Base-by-base conservation (phyloP, 805 yeast species). In the Kluyveromyces nonfermentans region DNA sequence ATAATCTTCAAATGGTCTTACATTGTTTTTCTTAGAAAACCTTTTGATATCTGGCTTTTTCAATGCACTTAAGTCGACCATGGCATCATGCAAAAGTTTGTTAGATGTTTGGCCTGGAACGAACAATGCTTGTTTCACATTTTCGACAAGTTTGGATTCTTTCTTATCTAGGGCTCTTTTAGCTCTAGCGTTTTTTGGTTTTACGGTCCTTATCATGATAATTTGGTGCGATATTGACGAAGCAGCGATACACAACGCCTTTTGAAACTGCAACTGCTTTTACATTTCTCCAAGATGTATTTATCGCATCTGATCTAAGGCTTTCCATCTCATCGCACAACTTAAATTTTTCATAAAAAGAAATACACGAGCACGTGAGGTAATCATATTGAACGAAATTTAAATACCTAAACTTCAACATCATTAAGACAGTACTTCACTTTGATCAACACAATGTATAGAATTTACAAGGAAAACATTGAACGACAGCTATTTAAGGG, bases 131-230 rank as follows among this genome's bases (percentile, higher is more conserved):
- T 79, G 75, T 66, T 93, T 93, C 49, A 82, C 79, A 64, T 93
- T 89, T 64, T 93, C 98, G 7, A 83, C 83, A 38, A 87, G 64
- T 67, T 88, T 90, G 42, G 97, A 78, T 56, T 88, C 96, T 55
- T 79, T 82, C 57, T 84, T 83, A 50, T 88, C 95, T 50, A 89
- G 62, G 6, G 96, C 97, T 66, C 98, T 80, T 70, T 93, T 93
- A 44, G 96, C 78, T 60, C 97, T 87, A 43, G 96, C 96, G 60
- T 82, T 93, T 69, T 88, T 89, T 32, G 98, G 97, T 54, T 87
- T 82, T 37, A 82, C 70, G 37, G 73, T 62, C 73, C 75, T 66
- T 48, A 54, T 55, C 57, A 60, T 52, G 40, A 37, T 28, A 21
- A 14, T 17, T 18, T 20, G 16, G 7, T 22, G 12, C 19, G 4